Evolutionary conservation across 2,329 filamentous ascomycete species (phyloP), one percentile per base, ranked within the genome.

Genomic region (Bimuria novae-zelandiae): DNA sequence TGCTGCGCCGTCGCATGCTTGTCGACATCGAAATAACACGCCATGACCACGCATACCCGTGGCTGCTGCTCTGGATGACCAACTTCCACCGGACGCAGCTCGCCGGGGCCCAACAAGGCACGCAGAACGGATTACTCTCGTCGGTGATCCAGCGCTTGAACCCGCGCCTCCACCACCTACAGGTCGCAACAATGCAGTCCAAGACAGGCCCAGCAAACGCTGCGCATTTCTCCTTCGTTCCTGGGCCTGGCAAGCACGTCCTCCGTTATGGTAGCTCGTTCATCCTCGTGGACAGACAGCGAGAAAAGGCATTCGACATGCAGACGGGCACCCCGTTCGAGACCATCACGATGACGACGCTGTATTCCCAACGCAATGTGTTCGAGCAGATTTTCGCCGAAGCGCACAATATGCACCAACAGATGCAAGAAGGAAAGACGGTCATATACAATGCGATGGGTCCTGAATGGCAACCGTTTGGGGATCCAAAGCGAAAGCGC

Each of bases 11-110:
- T 48, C 90, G 93, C 43, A 85, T 99, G 77, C 86, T 99, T 25
- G 90, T 97, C 65, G 92, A 97, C 67, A 86, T 99, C 66, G 94
- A 99, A 75, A 96, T 99, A 74, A 93, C 90, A 73, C 89, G 91
- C 70, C 90, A 93, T 66, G 94, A 99, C 76, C 86, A 91, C 39
- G 92, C 93, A 1, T 99, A 97, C 72, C 87, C 87, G 35, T 97
- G 92, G 93, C 86, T 99, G 36, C 82, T 99, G 8, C 88, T 92
- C 60, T 99, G 94, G 92, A 89, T 99, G 72, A 92, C 92, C 6
- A 83, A 90, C 51, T 90, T 91, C 60, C 90, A 92, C 46, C 82
- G 86, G 49, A 68, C 78, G 67, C 62, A 89, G 80, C 56, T 88
- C 82, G 67, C 76, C 5, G 68, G 70, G 44, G 49, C 62, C 16